Evolutionary conservation across 345 rosid species (phyloP).

Genomic region (Salix exigua): DNA sequence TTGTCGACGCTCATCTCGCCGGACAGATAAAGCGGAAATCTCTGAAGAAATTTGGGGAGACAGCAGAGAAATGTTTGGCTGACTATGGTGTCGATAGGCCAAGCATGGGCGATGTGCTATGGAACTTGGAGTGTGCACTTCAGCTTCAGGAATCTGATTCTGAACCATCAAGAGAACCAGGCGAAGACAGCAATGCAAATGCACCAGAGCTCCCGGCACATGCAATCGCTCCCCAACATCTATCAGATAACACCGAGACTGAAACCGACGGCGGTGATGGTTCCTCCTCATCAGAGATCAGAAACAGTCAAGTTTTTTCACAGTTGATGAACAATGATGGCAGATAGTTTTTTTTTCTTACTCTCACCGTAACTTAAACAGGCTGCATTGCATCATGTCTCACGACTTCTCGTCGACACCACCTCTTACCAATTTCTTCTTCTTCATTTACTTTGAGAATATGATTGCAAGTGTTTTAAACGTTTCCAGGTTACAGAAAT

Average conservation of each 20-base stretch:
- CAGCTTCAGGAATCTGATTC: slow-evolving; percentile 85
- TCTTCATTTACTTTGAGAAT: background rate
- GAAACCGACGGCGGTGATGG: slow-evolving; percentile 38
- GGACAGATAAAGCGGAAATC: slow-evolving; percentile 63
- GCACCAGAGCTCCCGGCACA: slow-evolving; percentile 15
- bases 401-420: background rate
- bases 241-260: slow-evolving; percentile 17
- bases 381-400: background rate
- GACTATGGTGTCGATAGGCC: slow-evolving; percentile 97
- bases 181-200: slow-evolving; percentile 18
- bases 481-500: background rate
- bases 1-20: slow-evolving; percentile 64
- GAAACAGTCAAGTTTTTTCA: slow-evolving; percentile 74
- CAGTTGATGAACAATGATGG: slow-evolving; percentile 84
- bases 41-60: slow-evolving; percentile 78
- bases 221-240: slow-evolving; percentile 19
- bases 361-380: background rate
- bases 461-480: background rate
- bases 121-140: slow-evolving; percentile 80
- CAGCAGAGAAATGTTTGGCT: slow-evolving; percentile 93
- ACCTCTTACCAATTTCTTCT: background rate
- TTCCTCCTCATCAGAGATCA: slow-evolving; percentile 39
- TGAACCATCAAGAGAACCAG: slow-evolving; percentile 33
- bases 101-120: slow-evolving; percentile 82
- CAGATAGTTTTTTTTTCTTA: slow-evolving; percentile 36